Conservation (phyloP, 805 yeast species). For the Candida succiphila region DNA sequence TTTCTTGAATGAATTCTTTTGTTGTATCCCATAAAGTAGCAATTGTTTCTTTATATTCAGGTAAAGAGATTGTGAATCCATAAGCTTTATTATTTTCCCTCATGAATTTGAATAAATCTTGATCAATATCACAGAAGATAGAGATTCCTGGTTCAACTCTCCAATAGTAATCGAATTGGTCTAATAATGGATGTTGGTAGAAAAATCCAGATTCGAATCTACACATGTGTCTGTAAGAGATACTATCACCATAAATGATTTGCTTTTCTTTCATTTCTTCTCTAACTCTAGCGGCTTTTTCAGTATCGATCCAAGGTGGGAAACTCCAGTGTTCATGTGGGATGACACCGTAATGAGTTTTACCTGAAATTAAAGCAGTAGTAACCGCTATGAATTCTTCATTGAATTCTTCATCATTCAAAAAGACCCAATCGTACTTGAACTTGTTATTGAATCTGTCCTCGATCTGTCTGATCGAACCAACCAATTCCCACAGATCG, state of each 20-base stretch:
- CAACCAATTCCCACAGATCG: slow-evolving; percentile 54
- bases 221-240: slow-evolving; percentile 83
- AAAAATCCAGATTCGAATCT: slow-evolving; percentile 87
- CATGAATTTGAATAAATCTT: slow-evolving; percentile 78
- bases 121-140: slow-evolving; percentile 74
- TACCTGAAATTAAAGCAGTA: slow-evolving; percentile 62
- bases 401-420: slow-evolving; percentile 78
- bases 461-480: slow-evolving; percentile 69
- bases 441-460: slow-evolving; percentile 78
- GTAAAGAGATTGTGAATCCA: slow-evolving; percentile 70
- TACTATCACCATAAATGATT: slow-evolving; percentile 57
- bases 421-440: slow-evolving; percentile 91
- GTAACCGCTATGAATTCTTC: slow-evolving; percentile 73
- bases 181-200: slow-evolving; percentile 65
- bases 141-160: slow-evolving; percentile 84
- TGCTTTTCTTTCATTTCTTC: slow-evolving; percentile 37
- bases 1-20: slow-evolving; percentile 42
- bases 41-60: slow-evolving; percentile 66
- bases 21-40: slow-evolving; percentile 72
- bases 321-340: slow-evolving; percentile 84
- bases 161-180: slow-evolving; percentile 87
- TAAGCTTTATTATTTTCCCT: slow-evolving; percentile 64
- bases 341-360: slow-evolving; percentile 65
- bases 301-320: slow-evolving; percentile 75
- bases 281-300: slow-evolving; percentile 50